These are phyloP conservation scores for Hamamelis virginiana DNA, from an alignment of 164 flowering plant genomes.

Conservation along the genomic window DNA sequence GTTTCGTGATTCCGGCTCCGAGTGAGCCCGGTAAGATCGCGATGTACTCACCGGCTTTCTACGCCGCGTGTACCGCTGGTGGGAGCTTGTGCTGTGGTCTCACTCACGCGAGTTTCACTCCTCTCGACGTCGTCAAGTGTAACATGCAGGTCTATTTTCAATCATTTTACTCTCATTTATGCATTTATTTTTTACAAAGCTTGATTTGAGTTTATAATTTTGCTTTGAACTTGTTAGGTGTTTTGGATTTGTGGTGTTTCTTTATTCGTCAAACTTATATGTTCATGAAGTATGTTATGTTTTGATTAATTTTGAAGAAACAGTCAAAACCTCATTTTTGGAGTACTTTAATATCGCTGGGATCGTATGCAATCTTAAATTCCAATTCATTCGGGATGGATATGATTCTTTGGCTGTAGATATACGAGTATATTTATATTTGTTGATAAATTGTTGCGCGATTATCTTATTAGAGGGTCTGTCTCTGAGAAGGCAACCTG, in stretches of 20 bases:
- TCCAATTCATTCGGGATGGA: no score
- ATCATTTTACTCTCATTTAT: not conserved
- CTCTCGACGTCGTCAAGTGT: constrained; percentile 71
- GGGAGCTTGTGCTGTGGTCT: constrained; percentile 58
- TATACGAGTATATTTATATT: no score
- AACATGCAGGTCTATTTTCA: constrained; percentile 60
- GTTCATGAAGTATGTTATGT: not conserved
- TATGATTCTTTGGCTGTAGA: no score
- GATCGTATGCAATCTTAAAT: no score
- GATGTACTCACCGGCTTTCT: constrained; percentile 65
- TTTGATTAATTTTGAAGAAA: no score
- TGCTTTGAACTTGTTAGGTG: no score
- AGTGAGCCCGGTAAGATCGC: constrained; percentile 52
- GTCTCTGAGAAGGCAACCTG: no score
- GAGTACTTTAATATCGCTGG: no score
- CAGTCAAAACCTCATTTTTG: no score
- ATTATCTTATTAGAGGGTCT: no score
- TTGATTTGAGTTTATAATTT: no score
- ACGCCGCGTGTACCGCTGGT: constrained; percentile 55
- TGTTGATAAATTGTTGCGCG: no score
- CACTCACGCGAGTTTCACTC: constrained; percentile 67
- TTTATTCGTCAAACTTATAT: not conserved
- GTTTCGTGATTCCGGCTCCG: constrained; percentile 48
- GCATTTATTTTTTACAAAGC: not conserved
- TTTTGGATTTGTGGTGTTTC: not conserved